phyloP scores from a whole-genome alignment of 371 early-diverging fungal genomes.

The Rhizopus arrhizus region DNA sequence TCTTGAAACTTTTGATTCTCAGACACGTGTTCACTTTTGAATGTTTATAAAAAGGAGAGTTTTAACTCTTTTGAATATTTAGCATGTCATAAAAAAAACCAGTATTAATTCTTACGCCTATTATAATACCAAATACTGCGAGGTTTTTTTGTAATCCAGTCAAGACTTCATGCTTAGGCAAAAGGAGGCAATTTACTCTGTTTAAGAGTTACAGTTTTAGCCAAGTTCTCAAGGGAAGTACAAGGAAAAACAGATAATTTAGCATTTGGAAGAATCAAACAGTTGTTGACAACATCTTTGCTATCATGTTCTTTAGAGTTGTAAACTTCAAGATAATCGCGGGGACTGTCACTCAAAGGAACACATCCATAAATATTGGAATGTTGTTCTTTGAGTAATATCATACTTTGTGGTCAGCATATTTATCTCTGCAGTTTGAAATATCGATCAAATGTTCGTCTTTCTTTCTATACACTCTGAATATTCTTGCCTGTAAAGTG shows the following conservation, averaged over 20 bases:
- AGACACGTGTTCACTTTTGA: too few species aligned
- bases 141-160: background rate
- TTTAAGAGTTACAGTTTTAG: background rate
- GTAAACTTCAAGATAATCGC: background rate
- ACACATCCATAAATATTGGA: background rate
- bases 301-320: background rate
- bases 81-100: slow-evolving; percentile 2
- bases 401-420: slow-evolving; percentile 10
- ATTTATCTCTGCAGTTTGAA: slow-evolving; percentile 1
- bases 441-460: slow-evolving; percentile 4
- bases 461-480: background rate
- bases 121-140: background rate
- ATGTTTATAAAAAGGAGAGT: too few species aligned
- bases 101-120: too few species aligned
- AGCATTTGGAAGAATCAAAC: background rate
- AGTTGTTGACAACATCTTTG: background rate
- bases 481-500: slow-evolving; percentile 5
- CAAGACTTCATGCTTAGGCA: background rate
- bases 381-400: slow-evolving; percentile 8
- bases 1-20: background rate
- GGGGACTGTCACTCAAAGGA: background rate
- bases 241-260: background rate
- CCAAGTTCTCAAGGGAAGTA: background rate
- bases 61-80: too few species aligned
- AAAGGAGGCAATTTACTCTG: background rate